These are phyloP conservation scores for Pleoardoris graminearum DNA, from an alignment of 2,329 filamentous ascomycete species.

Conservation along the genomic window DNA sequence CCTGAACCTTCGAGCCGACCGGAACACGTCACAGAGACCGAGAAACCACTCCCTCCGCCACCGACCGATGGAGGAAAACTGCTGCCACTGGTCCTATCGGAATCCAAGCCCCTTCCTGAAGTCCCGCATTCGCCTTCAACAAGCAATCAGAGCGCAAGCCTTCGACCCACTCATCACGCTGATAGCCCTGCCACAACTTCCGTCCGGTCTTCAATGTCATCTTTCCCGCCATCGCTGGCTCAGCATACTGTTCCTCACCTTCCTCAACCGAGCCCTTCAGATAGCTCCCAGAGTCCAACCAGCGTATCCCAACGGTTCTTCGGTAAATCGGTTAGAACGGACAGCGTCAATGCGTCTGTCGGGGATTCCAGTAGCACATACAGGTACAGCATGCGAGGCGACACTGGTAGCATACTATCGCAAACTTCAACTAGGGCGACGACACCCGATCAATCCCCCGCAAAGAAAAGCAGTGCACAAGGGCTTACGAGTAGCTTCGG, in stretches of 20 bases:
- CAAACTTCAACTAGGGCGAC: constrained; percentile 85
- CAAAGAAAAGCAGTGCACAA: constrained; percentile 60
- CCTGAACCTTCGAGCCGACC: constrained; percentile 14
- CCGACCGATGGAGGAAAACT: constrained; percentile 43
- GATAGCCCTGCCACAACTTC: constrained; percentile 42
- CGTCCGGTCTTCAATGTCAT: constrained; percentile 55
- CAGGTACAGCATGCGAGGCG: constrained; percentile 71
- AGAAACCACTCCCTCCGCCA: constrained; percentile 45
- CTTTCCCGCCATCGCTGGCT: constrained; percentile 45
- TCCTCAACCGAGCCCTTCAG: constrained; percentile 30
- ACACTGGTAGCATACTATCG: constrained; percentile 77
- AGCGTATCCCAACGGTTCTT: constrained; percentile 36
- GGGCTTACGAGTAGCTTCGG: constrained; percentile 64
- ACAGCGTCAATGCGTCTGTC: constrained; percentile 75
- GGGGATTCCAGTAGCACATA: constrained; percentile 79
- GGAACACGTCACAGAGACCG: constrained; percentile 31
- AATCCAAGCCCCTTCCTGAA: constrained; percentile 70
- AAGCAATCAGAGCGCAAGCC: constrained; percentile 21
- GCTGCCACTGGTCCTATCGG: constrained; percentile 50
- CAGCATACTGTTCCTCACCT: constrained; percentile 33
- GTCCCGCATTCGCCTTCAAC: constrained; percentile 56
- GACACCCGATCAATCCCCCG: constrained; percentile 70
- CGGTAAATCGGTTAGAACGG: constrained; percentile 41
- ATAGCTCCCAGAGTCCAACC: constrained; percentile 43
- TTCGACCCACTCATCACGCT: constrained; percentile 26